Conservation (phyloP, 495 filamentous ascomycete species). For the Cetradonia linearis region DNA sequence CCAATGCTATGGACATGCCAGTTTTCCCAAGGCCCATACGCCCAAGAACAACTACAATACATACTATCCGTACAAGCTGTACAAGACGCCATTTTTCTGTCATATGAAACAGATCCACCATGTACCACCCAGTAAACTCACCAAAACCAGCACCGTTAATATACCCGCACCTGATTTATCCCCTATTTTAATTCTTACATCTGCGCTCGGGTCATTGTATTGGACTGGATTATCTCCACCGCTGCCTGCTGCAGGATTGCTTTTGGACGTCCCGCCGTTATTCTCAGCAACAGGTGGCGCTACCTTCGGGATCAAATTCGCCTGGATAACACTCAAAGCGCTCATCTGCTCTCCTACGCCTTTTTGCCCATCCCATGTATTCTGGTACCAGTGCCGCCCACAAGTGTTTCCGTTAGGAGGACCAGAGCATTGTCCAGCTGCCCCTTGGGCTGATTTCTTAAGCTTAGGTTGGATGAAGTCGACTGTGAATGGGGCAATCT, state of each 20-base stretch:
- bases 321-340: slow-evolving; percentile 46
- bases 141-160: slow-evolving; percentile 48
- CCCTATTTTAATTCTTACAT: slow-evolving; percentile 39
- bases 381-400: slow-evolving; percentile 57
- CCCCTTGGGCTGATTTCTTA: slow-evolving; percentile 51
- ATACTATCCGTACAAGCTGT: background rate
- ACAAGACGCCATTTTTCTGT: background rate
- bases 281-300: slow-evolving; percentile 43
- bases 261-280: slow-evolving; percentile 56
- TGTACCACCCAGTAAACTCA: slow-evolving; percentile 41
- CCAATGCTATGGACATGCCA: background rate
- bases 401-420: slow-evolving; percentile 49
- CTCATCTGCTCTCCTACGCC: slow-evolving; percentile 53
- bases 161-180: slow-evolving; percentile 58
- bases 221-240: slow-evolving; percentile 15
- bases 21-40: slow-evolving; percentile 9
- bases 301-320: slow-evolving; percentile 37
- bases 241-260: slow-evolving; percentile 49
- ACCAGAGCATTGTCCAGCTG: slow-evolving; percentile 54
- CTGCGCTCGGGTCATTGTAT: slow-evolving; percentile 22
- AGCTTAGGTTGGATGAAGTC: slow-evolving; percentile 52
- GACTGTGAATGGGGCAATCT: slow-evolving; percentile 51
- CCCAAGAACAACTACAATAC: slow-evolving; percentile 1
- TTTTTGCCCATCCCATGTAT: slow-evolving; percentile 48
- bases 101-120: slow-evolving; percentile 34